A percentile compares a stretch with the other conserved stretches of the same genome.
phyloP scores from a whole-genome alignment of 2,329 filamentous ascomycete species.

The Pestalotiopsis sp. region DNA sequence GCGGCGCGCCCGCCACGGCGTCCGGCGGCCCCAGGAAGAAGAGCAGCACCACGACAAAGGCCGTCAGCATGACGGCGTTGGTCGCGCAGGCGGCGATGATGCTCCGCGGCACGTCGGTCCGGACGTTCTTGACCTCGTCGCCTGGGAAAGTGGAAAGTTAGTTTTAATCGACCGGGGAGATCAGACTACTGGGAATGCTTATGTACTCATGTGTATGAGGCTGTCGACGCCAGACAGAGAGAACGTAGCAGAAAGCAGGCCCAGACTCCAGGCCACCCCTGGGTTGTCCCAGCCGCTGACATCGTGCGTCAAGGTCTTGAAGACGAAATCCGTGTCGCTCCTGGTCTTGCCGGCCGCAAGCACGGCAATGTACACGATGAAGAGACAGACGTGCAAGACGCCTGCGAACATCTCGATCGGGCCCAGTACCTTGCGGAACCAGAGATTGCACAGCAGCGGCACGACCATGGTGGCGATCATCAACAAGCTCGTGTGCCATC shows the following conservation, averaged over 20 bases:
- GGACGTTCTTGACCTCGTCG: slow-evolving; percentile 1
- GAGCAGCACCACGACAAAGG: slow-evolving; percentile 1
- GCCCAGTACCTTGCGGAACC: slow-evolving; percentile 1
- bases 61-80: neutral
- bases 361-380: neutral
- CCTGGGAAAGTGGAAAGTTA: neutral
- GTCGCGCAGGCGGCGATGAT: neutral
- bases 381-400: slow-evolving; percentile 4
- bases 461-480: neutral
- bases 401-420: neutral
- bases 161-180: neutral
- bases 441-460: neutral
- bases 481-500: neutral
- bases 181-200: neutral
- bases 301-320: slow-evolving; percentile 7
- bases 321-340: neutral
- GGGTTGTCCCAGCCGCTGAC: slow-evolving; percentile 3
- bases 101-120: neutral
- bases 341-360: neutral
- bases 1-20: neutral
- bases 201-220: slow-evolving; percentile 1
- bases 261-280: neutral
- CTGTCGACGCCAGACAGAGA: slow-evolving; percentile 2
- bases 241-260: neutral
- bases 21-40: neutral